phyloP scores from a whole-genome alignment of 2,329 filamentous ascomycete species.

The Stagonosporopsis rhizophila region DNA sequence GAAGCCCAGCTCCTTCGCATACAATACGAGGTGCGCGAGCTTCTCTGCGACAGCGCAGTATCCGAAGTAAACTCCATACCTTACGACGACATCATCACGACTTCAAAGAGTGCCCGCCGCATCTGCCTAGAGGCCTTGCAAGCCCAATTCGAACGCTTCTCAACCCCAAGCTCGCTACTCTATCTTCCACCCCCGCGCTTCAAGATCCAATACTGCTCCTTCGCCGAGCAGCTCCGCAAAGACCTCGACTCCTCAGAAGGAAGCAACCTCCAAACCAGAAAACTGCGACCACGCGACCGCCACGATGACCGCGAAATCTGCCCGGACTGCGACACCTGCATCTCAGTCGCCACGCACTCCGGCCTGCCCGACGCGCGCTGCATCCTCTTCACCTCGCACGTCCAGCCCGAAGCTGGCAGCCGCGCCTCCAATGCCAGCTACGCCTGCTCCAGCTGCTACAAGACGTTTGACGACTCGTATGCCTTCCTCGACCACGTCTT shows the following conservation, averaged over 20 bases:
- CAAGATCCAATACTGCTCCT: conserved; percentile 44
- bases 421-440: conserved; percentile 30
- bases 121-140: conserved; percentile 40
- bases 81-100: conserved; percentile 39
- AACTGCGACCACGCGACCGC: conserved; percentile 35
- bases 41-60: conserved; percentile 39
- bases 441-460: conserved; percentile 47
- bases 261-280: conserved; percentile 36
- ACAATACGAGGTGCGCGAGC: conserved; percentile 43
- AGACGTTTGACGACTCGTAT: conserved; percentile 45
- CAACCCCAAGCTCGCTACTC: conserved; percentile 25
- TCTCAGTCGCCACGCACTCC: conserved; percentile 42
- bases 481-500: conserved; percentile 46
- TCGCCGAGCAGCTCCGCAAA: conserved; percentile 38
- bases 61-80: conserved; percentile 30
- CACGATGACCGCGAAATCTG: conserved; percentile 46
- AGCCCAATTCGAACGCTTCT: conserved; percentile 39
- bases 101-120: conserved; percentile 43
- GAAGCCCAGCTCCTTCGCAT: conserved; percentile 42
- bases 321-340: conserved; percentile 39
- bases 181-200: conserved; percentile 45
- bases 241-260: conserved; percentile 28
- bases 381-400: conserved; percentile 43
- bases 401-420: conserved; percentile 10
- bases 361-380: conserved; percentile 40